Evolutionary conservation across 495 filamentous ascomycete species (phyloP).

Genomic region (Neurospora sp.): DNA sequence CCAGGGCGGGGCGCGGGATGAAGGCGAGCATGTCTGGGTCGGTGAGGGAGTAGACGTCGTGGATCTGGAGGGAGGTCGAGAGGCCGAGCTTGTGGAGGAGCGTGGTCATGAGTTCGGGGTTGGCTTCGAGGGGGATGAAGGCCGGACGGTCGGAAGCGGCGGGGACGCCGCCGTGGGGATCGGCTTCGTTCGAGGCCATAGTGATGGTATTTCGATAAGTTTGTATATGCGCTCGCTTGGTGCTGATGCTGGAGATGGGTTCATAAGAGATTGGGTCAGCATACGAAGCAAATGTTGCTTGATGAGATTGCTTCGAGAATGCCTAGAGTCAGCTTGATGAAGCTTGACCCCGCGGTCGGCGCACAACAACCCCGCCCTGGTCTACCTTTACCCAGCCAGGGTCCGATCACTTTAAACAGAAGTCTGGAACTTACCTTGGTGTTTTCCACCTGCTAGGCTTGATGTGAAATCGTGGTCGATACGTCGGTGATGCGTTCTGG

Average conservation of each 20-base stretch:
- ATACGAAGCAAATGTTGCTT: no score
- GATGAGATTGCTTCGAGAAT: background rate
- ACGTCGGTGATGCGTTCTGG: background rate
- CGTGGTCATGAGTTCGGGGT: conserved; percentile 71
- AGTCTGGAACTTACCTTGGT: background rate
- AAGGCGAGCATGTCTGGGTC: conserved; percentile 69
- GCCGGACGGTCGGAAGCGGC: conserved; percentile 19
- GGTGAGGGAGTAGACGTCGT: conserved; percentile 77
- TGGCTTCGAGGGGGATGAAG: conserved; percentile 47
- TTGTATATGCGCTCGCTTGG: background rate
- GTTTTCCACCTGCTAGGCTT: background rate
- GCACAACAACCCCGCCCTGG: background rate
- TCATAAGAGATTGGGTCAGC: background rate
- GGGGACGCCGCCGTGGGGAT: conserved; percentile 2
- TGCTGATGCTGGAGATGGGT: background rate
- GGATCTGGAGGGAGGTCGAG: conserved; percentile 52
- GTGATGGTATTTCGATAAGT: conserved; percentile 1
- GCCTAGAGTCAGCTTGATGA: background rate
- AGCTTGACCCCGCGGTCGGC: background rate
- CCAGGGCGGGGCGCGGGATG: conserved; percentile 72
- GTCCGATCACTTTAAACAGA: background rate
- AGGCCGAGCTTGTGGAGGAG: conserved; percentile 71
- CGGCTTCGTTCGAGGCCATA: conserved; percentile 18
- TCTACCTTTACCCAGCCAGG: background rate
- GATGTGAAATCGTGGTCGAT: background rate